Base-by-base conservation (phyloP, 108 stramenopile species). In the Nitzschia sp. region DNA sequence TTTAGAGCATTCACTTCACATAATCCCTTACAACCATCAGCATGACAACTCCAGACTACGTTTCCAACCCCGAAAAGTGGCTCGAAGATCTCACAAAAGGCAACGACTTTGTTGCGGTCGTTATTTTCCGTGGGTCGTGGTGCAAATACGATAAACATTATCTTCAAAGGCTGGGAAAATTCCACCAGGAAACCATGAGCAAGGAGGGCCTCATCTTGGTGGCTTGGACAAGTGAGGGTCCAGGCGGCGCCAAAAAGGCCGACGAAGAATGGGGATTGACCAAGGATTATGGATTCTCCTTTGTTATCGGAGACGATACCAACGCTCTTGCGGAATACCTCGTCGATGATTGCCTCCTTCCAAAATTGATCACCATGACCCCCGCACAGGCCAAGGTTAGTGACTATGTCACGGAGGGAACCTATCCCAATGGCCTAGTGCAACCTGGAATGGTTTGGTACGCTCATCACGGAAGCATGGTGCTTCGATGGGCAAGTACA, bases 181-280 rank as follows among this genome's bases (percentile, higher is more conserved):
- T 57, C 66, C 60, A 64, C 65, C 66, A 71, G 59, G 51, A 59
- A 8, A 52, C 53, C 12, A 70, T 71, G 66, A 55, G 66, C 38
- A 51, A 21, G 17, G 69, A 75, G 10, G 63, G 69, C 21, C 55
- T 71, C 21, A 53, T 71, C 17, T 67, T 82, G 60, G 70, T 82
- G 53, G 81, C 81, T 8, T 82, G 81, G 81, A 82, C 81, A 9
- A 70, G 71, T 38, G 71, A 77, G 40, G 81, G 81, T 15, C 67
- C 51, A 10, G 72, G 59, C n/a, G 81, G 63, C 2, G 81, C 81
- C n/a, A 70, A 73, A 41, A 53, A 77, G 58, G 81, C 76, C n/a
- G 76, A 82, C 52, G 76, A 77, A 46, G 38, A 72, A 48, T 82
- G 81, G 76, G 63, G 57, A 6, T 56, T 82, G 72, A 73, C 81